Conservation (phyloP, 2,329 filamentous ascomycete species). For the Nemania sp. region DNA sequence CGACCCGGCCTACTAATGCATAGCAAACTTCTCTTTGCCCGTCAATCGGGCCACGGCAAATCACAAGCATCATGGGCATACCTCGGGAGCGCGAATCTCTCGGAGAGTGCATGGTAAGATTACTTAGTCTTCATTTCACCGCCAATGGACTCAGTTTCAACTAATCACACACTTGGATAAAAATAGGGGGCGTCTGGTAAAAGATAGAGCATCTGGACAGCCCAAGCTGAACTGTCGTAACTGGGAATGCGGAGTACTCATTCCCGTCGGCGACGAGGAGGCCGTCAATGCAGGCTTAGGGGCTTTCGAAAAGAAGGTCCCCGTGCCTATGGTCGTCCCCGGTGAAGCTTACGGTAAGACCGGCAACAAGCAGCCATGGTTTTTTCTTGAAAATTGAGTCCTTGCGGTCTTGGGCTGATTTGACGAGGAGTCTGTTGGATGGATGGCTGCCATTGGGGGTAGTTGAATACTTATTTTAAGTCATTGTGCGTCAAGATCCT, state of each 20-base stretch:
- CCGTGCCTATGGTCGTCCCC: constrained; percentile 50
- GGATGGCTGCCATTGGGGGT: not conserved
- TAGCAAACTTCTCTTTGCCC: constrained; percentile 73
- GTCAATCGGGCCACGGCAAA: constrained; percentile 32
- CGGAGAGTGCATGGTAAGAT: constrained; percentile 86
- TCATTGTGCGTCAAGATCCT: no score
- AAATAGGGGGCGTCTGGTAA: constrained; percentile 79
- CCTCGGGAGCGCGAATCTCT: constrained; percentile 87
- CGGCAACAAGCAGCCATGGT: constrained; percentile 39
- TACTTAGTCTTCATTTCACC: not conserved
- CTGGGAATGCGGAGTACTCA: constrained; percentile 91
- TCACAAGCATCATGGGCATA: constrained; percentile 71
- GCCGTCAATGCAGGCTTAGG: constrained; percentile 21
- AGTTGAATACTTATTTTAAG: no score
- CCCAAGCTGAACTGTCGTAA: constrained; percentile 84
- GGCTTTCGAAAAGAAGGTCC: constrained; percentile 46
- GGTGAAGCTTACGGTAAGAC: constrained; percentile 38
- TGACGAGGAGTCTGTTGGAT: not conserved
- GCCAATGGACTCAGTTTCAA: not conserved
- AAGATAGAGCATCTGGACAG: constrained; percentile 67
- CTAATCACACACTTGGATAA: constrained; percentile 3
- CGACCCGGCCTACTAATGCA: constrained; percentile 80
- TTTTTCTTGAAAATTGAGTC: constrained; percentile 37
- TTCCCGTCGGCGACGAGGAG: constrained; percentile 56
- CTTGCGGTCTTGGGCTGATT: not conserved